These are phyloP conservation scores for Limtongia smithiae DNA, from an alignment of 805 yeast genomes.

Conservation along the genomic window DNA sequence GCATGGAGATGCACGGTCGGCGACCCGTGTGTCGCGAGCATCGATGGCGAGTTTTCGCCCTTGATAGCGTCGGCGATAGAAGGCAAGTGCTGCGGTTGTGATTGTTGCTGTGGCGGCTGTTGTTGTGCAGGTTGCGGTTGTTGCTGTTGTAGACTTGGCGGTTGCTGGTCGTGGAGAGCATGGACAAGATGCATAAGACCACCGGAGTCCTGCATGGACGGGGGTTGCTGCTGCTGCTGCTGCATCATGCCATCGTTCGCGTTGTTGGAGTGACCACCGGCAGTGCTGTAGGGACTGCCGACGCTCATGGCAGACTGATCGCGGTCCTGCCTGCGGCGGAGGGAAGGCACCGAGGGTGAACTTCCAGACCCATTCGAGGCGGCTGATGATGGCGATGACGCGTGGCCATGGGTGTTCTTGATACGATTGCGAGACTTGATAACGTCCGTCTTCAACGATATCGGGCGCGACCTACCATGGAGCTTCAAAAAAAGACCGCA, in stretches of 20 bases:
- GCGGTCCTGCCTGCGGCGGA: constrained; percentile 4
- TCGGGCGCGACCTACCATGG: constrained; percentile 91
- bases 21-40: constrained; percentile 5
- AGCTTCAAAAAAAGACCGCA: constrained; percentile 85
- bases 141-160: constrained; percentile 8
- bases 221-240: constrained; percentile 1
- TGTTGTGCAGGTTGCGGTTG: constrained; percentile 14
- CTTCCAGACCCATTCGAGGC: constrained; percentile 2
- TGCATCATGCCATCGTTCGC: not conserved
- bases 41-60: constrained; percentile 7
- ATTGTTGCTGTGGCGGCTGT: constrained; percentile 11
- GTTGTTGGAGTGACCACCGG: not conserved
- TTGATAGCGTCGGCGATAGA: constrained; percentile 18
- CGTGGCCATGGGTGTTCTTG: constrained; percentile 37
- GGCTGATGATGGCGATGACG: not conserved
- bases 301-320: no score
- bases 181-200: constrained; percentile 26
- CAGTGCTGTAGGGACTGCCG: no score
- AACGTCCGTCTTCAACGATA: constrained; percentile 84
- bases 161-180: constrained; percentile 24
- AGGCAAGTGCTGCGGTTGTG: constrained; percentile 8
- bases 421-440: constrained; percentile 87
- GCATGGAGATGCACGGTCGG: constrained; percentile 4
- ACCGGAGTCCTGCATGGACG: constrained; percentile 4
- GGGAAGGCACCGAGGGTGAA: constrained; percentile 4